Evolutionary conservation across 805 yeast genomes (phyloP).

Genomic region (Kregervanrija delftensis): DNA sequence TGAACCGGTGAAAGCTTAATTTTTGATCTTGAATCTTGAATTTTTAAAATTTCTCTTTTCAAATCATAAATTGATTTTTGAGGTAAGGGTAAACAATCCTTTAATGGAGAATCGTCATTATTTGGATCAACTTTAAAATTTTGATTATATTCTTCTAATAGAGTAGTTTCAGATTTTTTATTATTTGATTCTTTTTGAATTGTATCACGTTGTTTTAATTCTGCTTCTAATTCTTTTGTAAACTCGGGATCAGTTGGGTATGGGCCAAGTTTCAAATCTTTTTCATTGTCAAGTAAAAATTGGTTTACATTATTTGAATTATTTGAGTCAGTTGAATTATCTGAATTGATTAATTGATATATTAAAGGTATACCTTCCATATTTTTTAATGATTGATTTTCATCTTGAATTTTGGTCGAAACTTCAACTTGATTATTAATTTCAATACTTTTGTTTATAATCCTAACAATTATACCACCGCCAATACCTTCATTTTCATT

Average conservation of each 20-base stretch:
- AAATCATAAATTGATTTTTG: slow-evolving; percentile 73
- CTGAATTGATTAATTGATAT: slow-evolving; percentile 28
- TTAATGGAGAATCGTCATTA: slow-evolving; percentile 61
- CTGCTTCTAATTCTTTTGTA: slow-evolving; percentile 76
- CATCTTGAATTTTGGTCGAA: slow-evolving; percentile 41
- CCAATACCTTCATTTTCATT: slow-evolving; percentile 92
- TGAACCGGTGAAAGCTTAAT: slow-evolving; percentile 64
- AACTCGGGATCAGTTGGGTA: slow-evolving; percentile 84
- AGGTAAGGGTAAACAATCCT: slow-evolving; percentile 80
- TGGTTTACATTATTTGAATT: background rate
- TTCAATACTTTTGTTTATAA: slow-evolving; percentile 77
- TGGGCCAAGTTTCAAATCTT: slow-evolving; percentile 73
- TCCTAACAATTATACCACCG: slow-evolving; percentile 78
- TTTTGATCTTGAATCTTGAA: slow-evolving; percentile 76
- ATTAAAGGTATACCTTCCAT: slow-evolving; percentile 45
- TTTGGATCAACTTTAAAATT: slow-evolving; percentile 45
- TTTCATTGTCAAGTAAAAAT: slow-evolving; percentile 41
- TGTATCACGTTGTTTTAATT: slow-evolving; percentile 73
- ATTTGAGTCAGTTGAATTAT: slow-evolving; percentile 15
- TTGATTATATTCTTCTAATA: slow-evolving; percentile 62
- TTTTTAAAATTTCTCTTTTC: slow-evolving; percentile 67
- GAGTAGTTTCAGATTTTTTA: slow-evolving; percentile 28
- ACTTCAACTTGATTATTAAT: slow-evolving; percentile 36
- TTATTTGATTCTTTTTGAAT: slow-evolving; percentile 20
- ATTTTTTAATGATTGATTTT: slow-evolving; percentile 30